A percentile compares a stretch with the other conserved stretches of the same genome.
Conservation (phyloP, 169 alveolate genomes). For the Besnoitia besnoiti region DNA sequence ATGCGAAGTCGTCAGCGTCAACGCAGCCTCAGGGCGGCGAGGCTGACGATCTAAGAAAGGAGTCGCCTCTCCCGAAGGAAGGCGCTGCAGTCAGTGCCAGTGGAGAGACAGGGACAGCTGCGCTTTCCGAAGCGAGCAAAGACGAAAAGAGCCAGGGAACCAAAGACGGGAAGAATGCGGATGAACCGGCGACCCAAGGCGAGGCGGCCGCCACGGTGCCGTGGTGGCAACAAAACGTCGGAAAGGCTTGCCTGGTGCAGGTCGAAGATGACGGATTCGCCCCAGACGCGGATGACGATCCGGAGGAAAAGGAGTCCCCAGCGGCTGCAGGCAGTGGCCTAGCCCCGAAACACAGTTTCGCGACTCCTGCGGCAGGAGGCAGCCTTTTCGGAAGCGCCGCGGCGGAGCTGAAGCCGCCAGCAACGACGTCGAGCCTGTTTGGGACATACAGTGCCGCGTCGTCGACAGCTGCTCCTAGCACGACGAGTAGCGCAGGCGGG, state of each 20-base stretch:
- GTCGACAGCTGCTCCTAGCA: neutral
- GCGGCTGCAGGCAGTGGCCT: neutral
- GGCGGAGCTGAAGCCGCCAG: neutral
- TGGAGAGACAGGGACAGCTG: neutral
- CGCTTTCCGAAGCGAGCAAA: neutral
- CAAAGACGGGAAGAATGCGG: neutral
- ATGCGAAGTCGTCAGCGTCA: neutral
- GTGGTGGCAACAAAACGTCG: neutral
- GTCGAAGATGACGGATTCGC: neutral
- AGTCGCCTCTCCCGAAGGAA: neutral
- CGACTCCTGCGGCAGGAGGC: neutral
- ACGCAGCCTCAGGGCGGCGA: neutral
- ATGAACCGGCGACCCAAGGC: neutral
- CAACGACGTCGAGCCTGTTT: neutral
- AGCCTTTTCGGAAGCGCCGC: neutral
- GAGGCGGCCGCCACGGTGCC: neutral
- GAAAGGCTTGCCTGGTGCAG: constrained; percentile 1
- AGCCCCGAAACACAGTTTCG: neutral
- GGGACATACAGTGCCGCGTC: neutral
- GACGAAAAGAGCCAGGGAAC: neutral
- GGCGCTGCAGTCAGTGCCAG: neutral
- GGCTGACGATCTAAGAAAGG: neutral
- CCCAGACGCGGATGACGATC: neutral
- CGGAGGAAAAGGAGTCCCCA: neutral
- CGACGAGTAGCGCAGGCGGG: neutral